phyloP scores from a whole-genome alignment of 129 eudicot species.

The Lactuca sativa region DNA sequence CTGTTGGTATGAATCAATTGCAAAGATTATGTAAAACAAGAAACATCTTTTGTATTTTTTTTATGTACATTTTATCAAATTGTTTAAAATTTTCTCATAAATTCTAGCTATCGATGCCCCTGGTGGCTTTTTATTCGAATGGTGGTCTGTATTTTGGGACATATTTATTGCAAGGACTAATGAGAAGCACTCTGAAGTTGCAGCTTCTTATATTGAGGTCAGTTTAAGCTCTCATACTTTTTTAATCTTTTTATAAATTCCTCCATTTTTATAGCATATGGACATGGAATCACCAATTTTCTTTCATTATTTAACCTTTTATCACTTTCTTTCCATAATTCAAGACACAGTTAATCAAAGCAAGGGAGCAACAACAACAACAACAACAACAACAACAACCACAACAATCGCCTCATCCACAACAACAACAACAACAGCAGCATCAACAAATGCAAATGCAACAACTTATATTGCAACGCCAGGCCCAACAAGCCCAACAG shows the following conservation, averaged over 20 bases:
- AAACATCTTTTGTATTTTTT: not conserved
- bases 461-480: conserved; percentile 62
- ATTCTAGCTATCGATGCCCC: conserved; percentile 96
- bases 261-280: no score
- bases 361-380: conserved; percentile 93
- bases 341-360: conserved; percentile 85
- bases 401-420: conserved; percentile 61
- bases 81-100: not conserved
- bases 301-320: not conserved
- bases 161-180: conserved; percentile 95
- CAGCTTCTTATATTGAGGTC: conserved; percentile 99
- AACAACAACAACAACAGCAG: conserved; percentile 69
- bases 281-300: no score
- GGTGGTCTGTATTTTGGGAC: conserved; percentile 99
- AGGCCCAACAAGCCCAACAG: conserved; percentile 43
- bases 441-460: conserved; percentile 68
- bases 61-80: not conserved
- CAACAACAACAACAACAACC: conserved; percentile 63
- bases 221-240: conserved; percentile 1
- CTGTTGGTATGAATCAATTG: conserved; percentile 73
- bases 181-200: conserved; percentile 96
- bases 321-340: conserved; percentile 8
- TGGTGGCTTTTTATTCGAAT: conserved; percentile 96
- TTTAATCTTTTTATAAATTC: no score
- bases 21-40: not conserved